These are phyloP conservation scores for Rhynchospora tenuis DNA, from an alignment of 176 grass and related monocot genomes.

Conservation along the genomic window DNA sequence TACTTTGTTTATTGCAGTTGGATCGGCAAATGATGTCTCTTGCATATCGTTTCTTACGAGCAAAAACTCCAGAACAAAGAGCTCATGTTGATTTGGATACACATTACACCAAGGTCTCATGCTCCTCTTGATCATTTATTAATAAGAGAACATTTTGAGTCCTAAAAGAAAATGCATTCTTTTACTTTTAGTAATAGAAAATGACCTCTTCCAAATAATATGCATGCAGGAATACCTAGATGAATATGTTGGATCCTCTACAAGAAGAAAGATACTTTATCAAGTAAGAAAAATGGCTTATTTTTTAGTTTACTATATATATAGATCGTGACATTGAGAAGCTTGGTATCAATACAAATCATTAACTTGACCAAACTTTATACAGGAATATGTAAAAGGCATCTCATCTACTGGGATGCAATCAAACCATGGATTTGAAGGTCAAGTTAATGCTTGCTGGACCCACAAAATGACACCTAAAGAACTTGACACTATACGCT, in stretches of 20 bases:
- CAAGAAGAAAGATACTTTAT: constrained; percentile 75
- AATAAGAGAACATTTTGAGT: background rate
- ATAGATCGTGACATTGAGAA: background rate
- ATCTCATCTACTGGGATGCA: constrained; percentile 95
- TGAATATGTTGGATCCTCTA: constrained; percentile 64
- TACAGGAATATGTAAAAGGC: constrained; percentile 80
- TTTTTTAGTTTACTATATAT: background rate
- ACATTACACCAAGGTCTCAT: constrained; percentile 75
- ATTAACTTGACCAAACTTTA: background rate
- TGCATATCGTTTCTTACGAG: constrained; percentile 90
- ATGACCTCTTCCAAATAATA: background rate
- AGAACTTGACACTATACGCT: constrained; percentile 63
- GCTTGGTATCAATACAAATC: background rate
- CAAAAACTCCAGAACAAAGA: constrained; percentile 84
- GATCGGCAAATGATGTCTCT: constrained; percentile 81
- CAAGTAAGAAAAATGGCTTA: constrained; percentile 43
- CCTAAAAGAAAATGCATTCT: background rate
- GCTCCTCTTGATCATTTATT: background rate
- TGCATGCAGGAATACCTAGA: constrained; percentile 90
- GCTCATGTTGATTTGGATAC: constrained; percentile 92
- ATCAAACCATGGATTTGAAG: constrained; percentile 87
- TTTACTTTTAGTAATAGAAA: background rate
- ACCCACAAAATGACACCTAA: constrained; percentile 67
- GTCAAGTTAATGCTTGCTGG: constrained; percentile 95
- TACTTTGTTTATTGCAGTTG: constrained; percentile 38